phyloP scores from a whole-genome alignment of 1,139 yeast genomes.

The Diutina rugosa region DNA sequence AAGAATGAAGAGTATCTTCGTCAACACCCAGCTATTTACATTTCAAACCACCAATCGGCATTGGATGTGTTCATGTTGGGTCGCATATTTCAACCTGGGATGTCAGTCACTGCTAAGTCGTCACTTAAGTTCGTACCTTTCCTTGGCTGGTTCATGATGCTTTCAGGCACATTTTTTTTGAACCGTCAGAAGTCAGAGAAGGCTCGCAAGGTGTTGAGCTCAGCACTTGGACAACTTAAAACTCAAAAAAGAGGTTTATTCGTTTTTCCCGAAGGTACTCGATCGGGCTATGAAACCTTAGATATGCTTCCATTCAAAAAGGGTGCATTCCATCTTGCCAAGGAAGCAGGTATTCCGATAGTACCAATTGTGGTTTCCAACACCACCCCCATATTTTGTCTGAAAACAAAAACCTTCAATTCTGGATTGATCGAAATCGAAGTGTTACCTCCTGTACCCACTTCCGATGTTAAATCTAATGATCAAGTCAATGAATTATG shows the following conservation, averaged over 20 bases:
- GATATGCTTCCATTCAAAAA: constrained; percentile 80
- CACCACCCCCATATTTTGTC: constrained; percentile 60
- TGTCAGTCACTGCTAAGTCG: constrained; percentile 87
- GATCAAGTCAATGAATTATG: constrained; percentile 45
- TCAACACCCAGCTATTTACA: constrained; percentile 68
- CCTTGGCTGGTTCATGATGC: constrained; percentile 89
- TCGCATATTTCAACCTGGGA: constrained; percentile 71
- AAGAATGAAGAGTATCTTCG: constrained; percentile 40
- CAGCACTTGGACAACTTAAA: constrained; percentile 53
- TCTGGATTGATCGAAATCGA: constrained; percentile 50
- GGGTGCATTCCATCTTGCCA: constrained; percentile 96
- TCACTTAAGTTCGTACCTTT: constrained; percentile 80
- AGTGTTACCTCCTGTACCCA: constrained; percentile 56
- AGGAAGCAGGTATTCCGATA: constrained; percentile 80
- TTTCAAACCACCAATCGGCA: constrained; percentile 88
- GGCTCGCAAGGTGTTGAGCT: constrained; percentile 61
- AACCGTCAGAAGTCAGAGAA: constrained; percentile 72
- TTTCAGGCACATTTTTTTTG: constrained; percentile 83
- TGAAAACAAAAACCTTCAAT: constrained; percentile 42
- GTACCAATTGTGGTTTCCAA: constrained; percentile 83
- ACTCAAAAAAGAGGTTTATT: constrained; percentile 55
- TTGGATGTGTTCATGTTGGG: constrained; percentile 76
- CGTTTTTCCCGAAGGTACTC: constrained; percentile 92
- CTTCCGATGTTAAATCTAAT: constrained; percentile 38
- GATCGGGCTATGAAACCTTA: constrained; percentile 62